Evolutionary conservation across 352 stramenopile species (phyloP).

Genomic region (Globisporangium splendens): DNA sequence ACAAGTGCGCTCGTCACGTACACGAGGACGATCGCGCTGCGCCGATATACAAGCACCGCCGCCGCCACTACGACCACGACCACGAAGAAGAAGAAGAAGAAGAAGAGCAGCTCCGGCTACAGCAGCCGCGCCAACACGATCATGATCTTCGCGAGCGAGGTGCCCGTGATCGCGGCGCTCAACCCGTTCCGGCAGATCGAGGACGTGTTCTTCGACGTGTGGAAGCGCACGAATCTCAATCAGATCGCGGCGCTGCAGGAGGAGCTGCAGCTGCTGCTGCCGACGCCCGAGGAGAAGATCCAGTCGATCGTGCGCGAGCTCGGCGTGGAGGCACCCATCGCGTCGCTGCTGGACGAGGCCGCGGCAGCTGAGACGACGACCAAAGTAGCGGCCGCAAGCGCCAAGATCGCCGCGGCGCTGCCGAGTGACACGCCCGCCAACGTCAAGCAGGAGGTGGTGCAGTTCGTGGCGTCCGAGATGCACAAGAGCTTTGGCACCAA

Average conservation of each 20-base stretch:
- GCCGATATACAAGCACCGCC: not conserved
- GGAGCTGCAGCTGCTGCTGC: conserved; percentile 39
- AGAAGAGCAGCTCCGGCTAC: not conserved
- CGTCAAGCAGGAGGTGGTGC: conserved; percentile 64
- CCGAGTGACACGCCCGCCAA: conserved; percentile 37
- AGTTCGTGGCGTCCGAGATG: conserved; percentile 75
- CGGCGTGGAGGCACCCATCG: conserved; percentile 47
- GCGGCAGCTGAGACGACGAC: conserved; percentile 41
- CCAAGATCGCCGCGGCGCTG: conserved; percentile 47
- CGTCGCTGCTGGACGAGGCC: conserved; percentile 52
- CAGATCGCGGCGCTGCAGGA: conserved; percentile 50
- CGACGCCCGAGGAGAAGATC: conserved; percentile 52
- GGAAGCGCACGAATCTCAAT: conserved; percentile 72
- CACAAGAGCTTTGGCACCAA: conserved; percentile 71
- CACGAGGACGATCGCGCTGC: not conserved
- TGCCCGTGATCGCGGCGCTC: conserved; percentile 75
- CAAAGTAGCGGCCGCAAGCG: conserved; percentile 31
- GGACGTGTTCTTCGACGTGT: conserved; percentile 76
- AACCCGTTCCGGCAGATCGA: conserved; percentile 85
- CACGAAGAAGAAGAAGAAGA: conserved; percentile 6
- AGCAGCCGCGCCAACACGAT: conserved; percentile 23
- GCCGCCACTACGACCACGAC: not conserved
- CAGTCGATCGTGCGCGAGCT: conserved; percentile 50
- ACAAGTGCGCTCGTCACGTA: too few species aligned
- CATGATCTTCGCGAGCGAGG: conserved; percentile 84